Evolutionary conservation across 176 grass and related monocot species (phyloP), one percentile per base, ranked within the genome.

Genomic region (Juncus effusus): DNA sequence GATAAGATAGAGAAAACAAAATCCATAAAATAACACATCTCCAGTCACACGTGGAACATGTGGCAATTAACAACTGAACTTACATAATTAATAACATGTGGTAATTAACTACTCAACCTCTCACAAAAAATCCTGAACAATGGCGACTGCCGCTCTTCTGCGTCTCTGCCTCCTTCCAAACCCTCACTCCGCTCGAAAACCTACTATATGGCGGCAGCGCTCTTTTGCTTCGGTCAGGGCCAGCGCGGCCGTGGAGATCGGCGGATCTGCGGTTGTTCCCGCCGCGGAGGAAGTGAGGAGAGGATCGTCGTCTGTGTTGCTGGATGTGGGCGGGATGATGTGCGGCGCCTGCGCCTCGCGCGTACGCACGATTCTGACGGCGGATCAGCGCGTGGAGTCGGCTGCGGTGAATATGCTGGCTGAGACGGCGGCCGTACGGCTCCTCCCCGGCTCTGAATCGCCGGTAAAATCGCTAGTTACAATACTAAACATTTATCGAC

Each of bases 321-420:
- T 97, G 62, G 88, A 97, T 59, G 93, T 97, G 56, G 71, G 82
- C 58, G 85, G 93, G 37, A 97, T 97, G 93, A 97, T 97, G 88
- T 97, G 93, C 69, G 93, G 85, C 42, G 88, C 82, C 41, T 97
- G 93, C 72, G 93, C 82, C 35, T 80, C 93, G n/a, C 82, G 88
- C 36, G 93, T 97, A 68, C 77, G 93, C 44, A 59, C 85, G 13
- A 70, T 97, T 61, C 85, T 97, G 16, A 72, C 78, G 2, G 77
- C 88, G 16, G 93, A 92, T 66, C 77, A 72, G 58, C 78, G 93
- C 40, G 88, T 92, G 7, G 85, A 92, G 62, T 84, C 81, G 38
- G 75, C 80, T 7, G 88, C 80, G 13, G 93, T 97, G 39, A 97
- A 97, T 64, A 90, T 97, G 67, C 78, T 92, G 71, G 82, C 78